Conservation (phyloP, 2,329 filamentous ascomycete genomes). For the Penicillium palitans region DNA sequence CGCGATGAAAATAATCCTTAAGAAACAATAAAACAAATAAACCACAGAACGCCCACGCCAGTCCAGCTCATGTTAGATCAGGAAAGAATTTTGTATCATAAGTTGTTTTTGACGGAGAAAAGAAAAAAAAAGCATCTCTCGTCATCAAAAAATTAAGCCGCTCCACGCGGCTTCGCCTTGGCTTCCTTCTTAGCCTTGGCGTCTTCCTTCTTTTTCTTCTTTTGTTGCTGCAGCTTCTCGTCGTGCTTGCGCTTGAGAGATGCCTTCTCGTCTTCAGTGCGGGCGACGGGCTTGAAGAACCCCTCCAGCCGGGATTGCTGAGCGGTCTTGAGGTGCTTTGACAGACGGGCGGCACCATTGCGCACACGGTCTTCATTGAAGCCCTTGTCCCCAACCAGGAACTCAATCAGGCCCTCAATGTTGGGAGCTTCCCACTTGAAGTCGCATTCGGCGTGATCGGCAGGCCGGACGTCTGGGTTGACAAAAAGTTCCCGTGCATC, state of each 20-base stretch:
- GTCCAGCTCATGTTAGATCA: slow-evolving; percentile 10
- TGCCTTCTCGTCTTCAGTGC: slow-evolving; percentile 82
- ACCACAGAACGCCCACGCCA: slow-evolving; percentile 20
- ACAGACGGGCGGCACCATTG: slow-evolving; percentile 70
- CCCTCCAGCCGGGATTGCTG: slow-evolving; percentile 92
- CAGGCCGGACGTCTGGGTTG: slow-evolving; percentile 79
- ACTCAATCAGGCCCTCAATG: slow-evolving; percentile 83
- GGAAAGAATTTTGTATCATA: slow-evolving; percentile 9
- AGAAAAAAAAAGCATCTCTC: neutral
- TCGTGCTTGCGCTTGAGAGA: slow-evolving; percentile 90
- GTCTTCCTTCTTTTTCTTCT: slow-evolving; percentile 92
- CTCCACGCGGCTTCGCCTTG: slow-evolving; percentile 80
- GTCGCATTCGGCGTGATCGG: slow-evolving; percentile 83
- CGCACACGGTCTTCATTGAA: slow-evolving; percentile 95
- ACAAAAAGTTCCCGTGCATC: slow-evolving; percentile 92
- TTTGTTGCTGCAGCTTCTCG: slow-evolving; percentile 85
- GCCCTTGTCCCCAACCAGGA: slow-evolving; percentile 88
- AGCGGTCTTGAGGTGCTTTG: slow-evolving; percentile 86
- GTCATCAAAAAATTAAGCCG: slow-evolving; percentile 39
- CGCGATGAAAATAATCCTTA: slow-evolving; percentile 7
- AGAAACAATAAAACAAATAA: slow-evolving; percentile 5
- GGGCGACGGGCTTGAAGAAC: slow-evolving; percentile 92
- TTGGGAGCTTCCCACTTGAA: slow-evolving; percentile 98
- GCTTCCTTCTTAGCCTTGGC: slow-evolving; percentile 92
- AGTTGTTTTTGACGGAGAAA: neutral